These are phyloP conservation scores for Paramecium bursaria DNA, from an alignment of 73 alveolate species.

Conservation along the genomic window DNA sequence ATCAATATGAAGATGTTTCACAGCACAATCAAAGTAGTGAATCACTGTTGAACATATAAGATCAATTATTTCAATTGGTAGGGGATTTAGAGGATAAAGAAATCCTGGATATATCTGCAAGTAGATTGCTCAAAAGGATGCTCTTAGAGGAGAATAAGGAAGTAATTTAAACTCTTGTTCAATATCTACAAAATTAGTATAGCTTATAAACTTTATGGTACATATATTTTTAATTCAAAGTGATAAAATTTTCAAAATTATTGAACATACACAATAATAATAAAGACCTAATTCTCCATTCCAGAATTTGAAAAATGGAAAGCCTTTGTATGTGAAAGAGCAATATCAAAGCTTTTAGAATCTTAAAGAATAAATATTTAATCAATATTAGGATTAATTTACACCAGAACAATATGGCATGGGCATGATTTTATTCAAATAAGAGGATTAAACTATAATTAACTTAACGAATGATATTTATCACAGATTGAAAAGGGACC, in stretches of 20 bases:
- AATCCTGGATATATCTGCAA: neutral
- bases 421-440: neutral
- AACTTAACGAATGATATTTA: conserved; percentile 5
- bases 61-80: neutral
- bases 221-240: neutral
- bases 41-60: neutral
- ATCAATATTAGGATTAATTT: neutral
- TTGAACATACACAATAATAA: neutral
- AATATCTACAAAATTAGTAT: neutral
- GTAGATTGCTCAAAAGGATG: conserved; percentile 24
- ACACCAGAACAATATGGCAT: conserved; percentile 46
- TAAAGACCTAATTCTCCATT: conserved; percentile 57
- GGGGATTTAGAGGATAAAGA: conserved; percentile 45
- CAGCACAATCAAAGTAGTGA: neutral
- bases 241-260: neutral
- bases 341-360: neutral
- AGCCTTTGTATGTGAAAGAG: neutral
- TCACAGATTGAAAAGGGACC: neutral
- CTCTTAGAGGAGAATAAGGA: conserved; percentile 45
- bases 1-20: neutral
- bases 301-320: neutral
- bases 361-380: conserved; percentile 8
- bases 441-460: neutral
- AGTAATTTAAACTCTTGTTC: neutral
- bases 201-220: too few relatives aligned